A percentile compares a stretch with the other conserved stretches of the same genome.
Evolutionary conservation across 805 yeast species (phyloP).

Genomic region (Candida berthetii): DNA sequence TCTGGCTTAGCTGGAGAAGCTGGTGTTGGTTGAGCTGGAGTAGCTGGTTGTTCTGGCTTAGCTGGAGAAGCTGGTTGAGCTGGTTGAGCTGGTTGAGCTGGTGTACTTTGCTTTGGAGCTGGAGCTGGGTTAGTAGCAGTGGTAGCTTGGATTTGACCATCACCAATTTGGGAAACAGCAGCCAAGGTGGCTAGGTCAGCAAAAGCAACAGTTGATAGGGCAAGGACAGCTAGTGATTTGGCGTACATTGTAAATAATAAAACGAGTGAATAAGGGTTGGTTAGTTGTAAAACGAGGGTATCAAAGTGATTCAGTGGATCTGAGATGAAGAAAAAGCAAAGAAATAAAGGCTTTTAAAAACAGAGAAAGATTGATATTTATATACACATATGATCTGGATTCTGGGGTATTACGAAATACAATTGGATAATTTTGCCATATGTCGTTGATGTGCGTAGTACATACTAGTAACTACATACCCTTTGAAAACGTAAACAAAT

Average conservation of each 20-base stretch:
- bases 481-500: no score
- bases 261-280: neutral
- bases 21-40: conserved; percentile 29
- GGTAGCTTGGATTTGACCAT: conserved; percentile 15
- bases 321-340: no score
- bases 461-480: no score
- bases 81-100: conserved; percentile 8
- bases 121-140: conserved; percentile 23
- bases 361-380: no score
- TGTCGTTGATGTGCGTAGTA: no score
- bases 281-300: no score
- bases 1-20: conserved; percentile 20
- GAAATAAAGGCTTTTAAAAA: no score
- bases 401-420: no score
- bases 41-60: conserved; percentile 32
- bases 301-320: no score
- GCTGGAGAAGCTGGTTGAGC: conserved; percentile 25
- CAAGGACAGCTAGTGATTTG: conserved; percentile 10
- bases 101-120: conserved; percentile 14
- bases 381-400: no score
- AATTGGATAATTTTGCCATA: no score
- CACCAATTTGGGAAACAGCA: conserved; percentile 23
- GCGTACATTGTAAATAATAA: neutral
- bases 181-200: conserved; percentile 7
- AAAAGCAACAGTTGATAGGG: conserved; percentile 21